Evolutionary conservation across 257 asterid species (phyloP), one percentile per base, ranked within the genome.

Genomic region (Solanum virginianum): DNA sequence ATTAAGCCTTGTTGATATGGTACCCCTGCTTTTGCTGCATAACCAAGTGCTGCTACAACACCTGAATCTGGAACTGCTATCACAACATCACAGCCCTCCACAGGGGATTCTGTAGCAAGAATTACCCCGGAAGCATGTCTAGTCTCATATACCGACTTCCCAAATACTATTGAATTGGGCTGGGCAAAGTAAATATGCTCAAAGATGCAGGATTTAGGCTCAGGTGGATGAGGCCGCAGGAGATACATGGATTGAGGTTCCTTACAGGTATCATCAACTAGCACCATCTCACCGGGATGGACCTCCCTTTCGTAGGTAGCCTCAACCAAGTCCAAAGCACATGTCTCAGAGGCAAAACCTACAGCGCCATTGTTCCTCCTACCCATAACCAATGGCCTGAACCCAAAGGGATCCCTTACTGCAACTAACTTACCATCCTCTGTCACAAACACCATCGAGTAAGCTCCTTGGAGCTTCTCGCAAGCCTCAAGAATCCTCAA

Each of bases 31-130:
- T 95, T 91, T 12, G 89, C 95, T 11, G 98, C 98, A 80, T 92
- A 95, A 7, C 99, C 99, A 4, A 95, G 89, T 32, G 99, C 98
- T 32, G 99, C 97, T 53, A 95, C 98, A 1, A 95, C 97, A 10
- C 99, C 99, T 0, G 99, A 95, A 84, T 95, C 98, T 0, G 99
- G 99, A 29, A 95, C 99, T 3, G 98, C 97, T 39, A 95, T 95
- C 62, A 95, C 98, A 8, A 93, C 98, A 84, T 95, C 99, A 85
- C 99, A 95, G 20, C 17, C 80, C 6, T 95, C 98, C 10, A 95
- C 97, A 0, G 98, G 98, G 3, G 94, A 85, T 60, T 85, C 98
- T 0, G 89, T 88, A 0, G 99, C 99, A 39, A 95, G 88, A 24
- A 95, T 95, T 60, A 89, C 94, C 4, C 99, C 99, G 56, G 90